Evolutionary conservation across 352 stramenopile genomes (phyloP).

Genomic region (Pythium dissimile): DNA sequence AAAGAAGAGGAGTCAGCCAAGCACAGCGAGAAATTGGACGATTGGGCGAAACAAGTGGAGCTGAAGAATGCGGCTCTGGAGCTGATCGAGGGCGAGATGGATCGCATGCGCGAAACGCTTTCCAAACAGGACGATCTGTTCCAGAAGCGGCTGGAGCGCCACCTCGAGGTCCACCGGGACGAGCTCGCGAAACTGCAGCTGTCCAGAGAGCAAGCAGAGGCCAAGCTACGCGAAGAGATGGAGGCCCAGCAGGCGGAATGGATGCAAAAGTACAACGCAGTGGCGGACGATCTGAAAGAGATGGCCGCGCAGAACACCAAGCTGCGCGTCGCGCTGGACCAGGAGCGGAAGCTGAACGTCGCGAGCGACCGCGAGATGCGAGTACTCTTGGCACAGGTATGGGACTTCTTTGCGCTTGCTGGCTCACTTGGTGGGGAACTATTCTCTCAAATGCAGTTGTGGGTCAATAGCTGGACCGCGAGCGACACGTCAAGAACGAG

Average conservation of each 20-base stretch:
- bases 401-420: neutral
- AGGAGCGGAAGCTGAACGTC: conserved; percentile 37
- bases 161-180: conserved; percentile 44
- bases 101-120: conserved; percentile 46
- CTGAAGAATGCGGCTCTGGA: conserved; percentile 56
- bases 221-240: conserved; percentile 30
- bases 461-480: conserved; percentile 46
- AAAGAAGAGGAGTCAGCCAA: conserved; percentile 19
- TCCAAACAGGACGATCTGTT: conserved; percentile 57
- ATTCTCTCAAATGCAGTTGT: neutral
- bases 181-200: conserved; percentile 31
- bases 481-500: conserved; percentile 65
- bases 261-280: conserved; percentile 35
- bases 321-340: conserved; percentile 37
- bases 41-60: conserved; percentile 32
- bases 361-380: conserved; percentile 68
- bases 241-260: conserved; percentile 34
- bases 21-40: conserved; percentile 19
- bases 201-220: conserved; percentile 34
- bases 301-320: conserved; percentile 49
- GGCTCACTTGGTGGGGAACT: neutral
- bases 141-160: conserved; percentile 42
- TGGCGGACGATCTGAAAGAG: conserved; percentile 39
- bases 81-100: conserved; percentile 70
- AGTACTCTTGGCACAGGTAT: conserved; percentile 54